A percentile compares a stretch with the other conserved stretches of the same genome.
These are phyloP conservation scores for Mariannaea elegans DNA, from an alignment of 2,329 filamentous ascomycete species.

Conservation along the genomic window DNA sequence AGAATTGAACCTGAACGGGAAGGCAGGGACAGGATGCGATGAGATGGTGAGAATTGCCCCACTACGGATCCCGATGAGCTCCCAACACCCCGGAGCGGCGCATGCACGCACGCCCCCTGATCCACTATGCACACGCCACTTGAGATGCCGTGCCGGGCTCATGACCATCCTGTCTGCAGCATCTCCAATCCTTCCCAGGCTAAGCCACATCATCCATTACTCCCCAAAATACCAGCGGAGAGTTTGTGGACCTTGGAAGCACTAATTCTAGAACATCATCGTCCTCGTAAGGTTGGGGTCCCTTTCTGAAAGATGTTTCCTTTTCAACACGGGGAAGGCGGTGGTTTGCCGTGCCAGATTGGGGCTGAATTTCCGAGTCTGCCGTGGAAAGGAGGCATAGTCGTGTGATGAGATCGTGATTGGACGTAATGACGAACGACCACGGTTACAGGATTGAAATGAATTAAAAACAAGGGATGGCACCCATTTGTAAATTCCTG, in stretches of 20 bases:
- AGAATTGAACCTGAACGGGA: constrained; percentile 4
- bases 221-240: constrained; percentile 8
- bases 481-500: not conserved
- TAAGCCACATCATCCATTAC: not conserved
- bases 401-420: not conserved
- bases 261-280: not conserved
- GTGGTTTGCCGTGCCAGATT: constrained; percentile 3
- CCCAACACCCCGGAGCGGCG: constrained; percentile 33
- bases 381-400: constrained; percentile 7
- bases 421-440: not conserved
- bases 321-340: constrained; percentile 16
- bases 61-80: constrained; percentile 27
- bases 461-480: not conserved
- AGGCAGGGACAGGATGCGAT: not conserved
- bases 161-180: not conserved
- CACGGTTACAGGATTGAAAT: not conserved
- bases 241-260: constrained; percentile 4
- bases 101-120: constrained; percentile 3
- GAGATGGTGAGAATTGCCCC: constrained; percentile 21
- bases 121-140: constrained; percentile 9
- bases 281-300: not conserved
- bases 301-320: not conserved
- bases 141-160: not conserved
- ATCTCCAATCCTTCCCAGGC: not conserved
- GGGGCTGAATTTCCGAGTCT: constrained; percentile 1